These are phyloP conservation scores for Syzygium oleosum DNA, from an alignment of 345 rosid genomes.

Conservation along the genomic window DNA sequence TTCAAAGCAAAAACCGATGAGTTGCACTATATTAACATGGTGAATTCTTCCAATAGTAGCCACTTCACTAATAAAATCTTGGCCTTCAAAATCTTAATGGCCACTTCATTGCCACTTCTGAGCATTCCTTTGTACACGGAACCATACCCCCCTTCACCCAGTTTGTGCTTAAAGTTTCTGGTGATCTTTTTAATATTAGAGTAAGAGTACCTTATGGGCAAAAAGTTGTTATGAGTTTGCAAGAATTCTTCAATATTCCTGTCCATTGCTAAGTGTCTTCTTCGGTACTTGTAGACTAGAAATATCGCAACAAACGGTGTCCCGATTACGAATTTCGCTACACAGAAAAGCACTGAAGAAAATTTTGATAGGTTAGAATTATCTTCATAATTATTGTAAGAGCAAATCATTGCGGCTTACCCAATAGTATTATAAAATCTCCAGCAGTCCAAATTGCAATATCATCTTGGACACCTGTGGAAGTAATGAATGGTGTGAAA, in stretches of 20 bases:
- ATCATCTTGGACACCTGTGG: not conserved
- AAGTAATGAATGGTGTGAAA: not conserved
- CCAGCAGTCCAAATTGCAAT: not conserved
- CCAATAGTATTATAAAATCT: not conserved
- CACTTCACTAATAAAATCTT: not conserved
- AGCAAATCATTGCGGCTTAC: not conserved
- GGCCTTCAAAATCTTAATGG: not conserved
- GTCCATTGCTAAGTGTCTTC: not conserved
- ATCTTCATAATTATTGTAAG: not conserved
- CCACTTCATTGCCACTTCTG: not conserved
- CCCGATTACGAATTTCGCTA: not conserved
- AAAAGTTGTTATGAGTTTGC: not conserved
- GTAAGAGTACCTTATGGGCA: not conserved
- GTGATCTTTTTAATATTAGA: not conserved
- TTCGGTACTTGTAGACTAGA: not conserved
- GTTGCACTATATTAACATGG: not conserved
- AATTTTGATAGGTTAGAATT: not conserved
- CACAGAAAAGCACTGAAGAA: not conserved
- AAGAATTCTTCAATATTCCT: not conserved
- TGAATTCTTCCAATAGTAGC: not conserved
- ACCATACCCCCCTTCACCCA: not conserved
- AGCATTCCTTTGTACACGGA: not conserved
- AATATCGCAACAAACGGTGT: rapidly evolving
- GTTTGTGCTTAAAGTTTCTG: not conserved
- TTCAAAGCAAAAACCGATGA: not conserved